Conservation (phyloP, 352 stramenopile species). For the Phytophthora sojae region DNA sequence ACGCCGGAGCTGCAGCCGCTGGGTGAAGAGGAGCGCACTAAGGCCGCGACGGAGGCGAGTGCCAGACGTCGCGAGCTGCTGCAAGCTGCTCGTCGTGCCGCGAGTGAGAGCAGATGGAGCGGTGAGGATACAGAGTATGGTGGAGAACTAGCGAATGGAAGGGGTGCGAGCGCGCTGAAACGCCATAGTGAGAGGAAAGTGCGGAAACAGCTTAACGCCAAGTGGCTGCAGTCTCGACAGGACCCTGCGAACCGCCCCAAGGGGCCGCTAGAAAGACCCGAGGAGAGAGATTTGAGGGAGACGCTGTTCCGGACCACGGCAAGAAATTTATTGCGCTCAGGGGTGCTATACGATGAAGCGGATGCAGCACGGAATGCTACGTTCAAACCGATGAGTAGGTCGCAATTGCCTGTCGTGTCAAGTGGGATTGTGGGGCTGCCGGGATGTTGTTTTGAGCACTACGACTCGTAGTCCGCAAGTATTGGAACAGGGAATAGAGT, state of each 20-base stretch:
- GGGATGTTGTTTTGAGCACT: conserved; percentile 64
- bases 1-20: conserved; percentile 19
- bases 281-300: conserved; percentile 64
- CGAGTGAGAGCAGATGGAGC: conserved; percentile 19
- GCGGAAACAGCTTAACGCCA: conserved; percentile 68
- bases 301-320: conserved; percentile 43
- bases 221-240: conserved; percentile 64
- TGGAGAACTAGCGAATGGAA: conserved; percentile 4
- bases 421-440: conserved; percentile 55
- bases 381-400: conserved; percentile 30
- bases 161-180: conserved; percentile 33
- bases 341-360: conserved; percentile 55
- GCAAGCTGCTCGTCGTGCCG: conserved; percentile 21
- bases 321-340: conserved; percentile 44
- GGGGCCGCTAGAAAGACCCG: conserved; percentile 49
- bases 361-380: conserved; percentile 31
- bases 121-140: conserved; percentile 24
- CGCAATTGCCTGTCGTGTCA: conserved; percentile 35
- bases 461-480: conserved; percentile 4
- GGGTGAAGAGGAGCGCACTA: conserved; percentile 41
- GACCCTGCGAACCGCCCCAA: conserved; percentile 61
- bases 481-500: conserved; percentile 14
- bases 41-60: conserved; percentile 69
- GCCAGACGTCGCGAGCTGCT: conserved; percentile 33
- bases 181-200: conserved; percentile 67